These are phyloP conservation scores for Globisporangium uncinulatum DNA, from an alignment of 352 stramenopile species.

Conservation along the genomic window DNA sequence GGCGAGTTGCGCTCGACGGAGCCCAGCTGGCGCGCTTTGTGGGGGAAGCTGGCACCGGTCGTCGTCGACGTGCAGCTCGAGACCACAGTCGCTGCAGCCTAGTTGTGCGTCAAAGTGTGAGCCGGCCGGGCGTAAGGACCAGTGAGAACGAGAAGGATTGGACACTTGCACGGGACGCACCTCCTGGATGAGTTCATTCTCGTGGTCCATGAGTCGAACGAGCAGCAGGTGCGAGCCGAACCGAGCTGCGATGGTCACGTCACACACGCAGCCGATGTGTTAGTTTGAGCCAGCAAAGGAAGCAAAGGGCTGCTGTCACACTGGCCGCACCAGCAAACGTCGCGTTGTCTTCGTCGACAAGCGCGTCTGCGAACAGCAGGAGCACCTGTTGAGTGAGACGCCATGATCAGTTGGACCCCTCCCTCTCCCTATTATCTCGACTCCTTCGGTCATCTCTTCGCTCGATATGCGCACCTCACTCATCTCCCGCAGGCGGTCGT, in stretches of 20 bases:
- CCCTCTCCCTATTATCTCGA: no score
- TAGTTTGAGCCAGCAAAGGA: background rate
- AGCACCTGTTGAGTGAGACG: conserved; percentile 21
- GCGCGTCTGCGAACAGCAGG: conserved; percentile 40
- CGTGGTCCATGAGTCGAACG: conserved; percentile 76
- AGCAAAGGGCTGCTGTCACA: background rate
- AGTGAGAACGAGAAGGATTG: no score
- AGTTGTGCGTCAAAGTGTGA: no score
- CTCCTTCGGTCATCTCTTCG: no score
- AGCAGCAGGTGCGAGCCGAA: conserved; percentile 61
- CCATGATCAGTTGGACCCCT: background rate
- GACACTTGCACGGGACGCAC: conserved; percentile 14
- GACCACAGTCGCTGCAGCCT: conserved; percentile 67
- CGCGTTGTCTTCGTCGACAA: conserved; percentile 80
- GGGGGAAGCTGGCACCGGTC: conserved; percentile 65
- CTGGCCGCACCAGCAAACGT: conserved; percentile 52
- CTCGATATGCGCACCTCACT: conserved; percentile 24
- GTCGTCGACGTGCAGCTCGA: conserved; percentile 55
- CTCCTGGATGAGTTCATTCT: conserved; percentile 69
- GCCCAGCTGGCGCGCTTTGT: conserved; percentile 52
- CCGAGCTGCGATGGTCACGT: conserved; percentile 24
- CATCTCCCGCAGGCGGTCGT: conserved; percentile 31
- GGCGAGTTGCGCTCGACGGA: conserved; percentile 50
- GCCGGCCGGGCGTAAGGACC: no score
- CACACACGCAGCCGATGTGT: background rate